Conservation (phyloP, 1,284 basidiomycete species). For the Trichosporon ovoides region DNA sequence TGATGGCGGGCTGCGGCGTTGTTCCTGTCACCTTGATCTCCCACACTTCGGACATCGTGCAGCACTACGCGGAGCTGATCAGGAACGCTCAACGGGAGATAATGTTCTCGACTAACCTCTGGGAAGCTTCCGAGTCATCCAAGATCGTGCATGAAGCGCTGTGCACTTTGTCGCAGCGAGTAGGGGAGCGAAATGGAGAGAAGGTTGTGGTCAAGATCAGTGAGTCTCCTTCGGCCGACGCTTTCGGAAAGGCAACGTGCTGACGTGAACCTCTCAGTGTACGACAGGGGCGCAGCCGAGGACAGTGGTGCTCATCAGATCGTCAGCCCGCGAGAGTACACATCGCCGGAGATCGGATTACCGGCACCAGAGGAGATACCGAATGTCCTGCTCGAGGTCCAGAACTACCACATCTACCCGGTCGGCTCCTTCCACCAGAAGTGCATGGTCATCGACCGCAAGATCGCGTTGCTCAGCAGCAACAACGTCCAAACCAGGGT, state of each 20-base stretch:
- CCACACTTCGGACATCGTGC: constrained; percentile 35
- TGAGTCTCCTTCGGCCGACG: constrained; percentile 22
- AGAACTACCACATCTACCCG: constrained; percentile 38
- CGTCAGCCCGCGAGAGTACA: constrained; percentile 9
- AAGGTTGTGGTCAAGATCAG: constrained; percentile 38
- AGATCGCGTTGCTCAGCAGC: constrained; percentile 54
- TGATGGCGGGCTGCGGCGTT: constrained; percentile 27
- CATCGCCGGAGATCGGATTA: constrained; percentile 10
- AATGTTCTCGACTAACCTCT: constrained; percentile 38
- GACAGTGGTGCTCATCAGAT: constrained; percentile 22
- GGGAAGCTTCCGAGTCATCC: constrained; percentile 33
- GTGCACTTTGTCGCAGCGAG: constrained; percentile 28
- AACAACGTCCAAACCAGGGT: constrained; percentile 61
- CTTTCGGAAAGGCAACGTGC: constrained; percentile 24
- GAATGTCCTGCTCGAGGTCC: constrained; percentile 20
- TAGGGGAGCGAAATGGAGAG: constrained; percentile 22
- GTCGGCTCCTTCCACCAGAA: constrained; percentile 61
- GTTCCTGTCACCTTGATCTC: constrained; percentile 32
- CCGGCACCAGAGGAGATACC: constrained; percentile 19
- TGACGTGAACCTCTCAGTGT: constrained; percentile 10
- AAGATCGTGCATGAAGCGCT: constrained; percentile 29
- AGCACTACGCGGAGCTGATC: constrained; percentile 34
- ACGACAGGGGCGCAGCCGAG: constrained; percentile 29
- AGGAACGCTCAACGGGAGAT: constrained; percentile 31
- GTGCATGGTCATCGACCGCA: constrained; percentile 65